phyloP scores from a whole-genome alignment of 805 yeast species.

The Candida tallmaniae region DNA sequence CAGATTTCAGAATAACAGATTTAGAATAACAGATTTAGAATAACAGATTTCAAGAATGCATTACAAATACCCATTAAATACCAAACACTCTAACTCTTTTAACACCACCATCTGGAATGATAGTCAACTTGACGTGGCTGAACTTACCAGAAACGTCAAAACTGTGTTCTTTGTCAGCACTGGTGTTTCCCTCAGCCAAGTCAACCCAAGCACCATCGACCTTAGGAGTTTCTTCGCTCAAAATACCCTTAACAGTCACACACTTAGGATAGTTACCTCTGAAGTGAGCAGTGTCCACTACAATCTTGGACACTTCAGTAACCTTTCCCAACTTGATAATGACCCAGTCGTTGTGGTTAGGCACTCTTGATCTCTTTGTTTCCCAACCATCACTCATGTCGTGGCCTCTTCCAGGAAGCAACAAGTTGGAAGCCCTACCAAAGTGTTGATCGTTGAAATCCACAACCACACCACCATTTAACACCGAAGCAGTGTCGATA shows the following conservation, averaged over 20 bases:
- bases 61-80: no score
- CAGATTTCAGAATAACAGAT: no score
- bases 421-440: slow-evolving; percentile 83
- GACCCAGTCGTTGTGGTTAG: slow-evolving; percentile 91
- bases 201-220: slow-evolving; percentile 54
- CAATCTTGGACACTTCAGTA: slow-evolving; percentile 52
- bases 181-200: slow-evolving; percentile 68
- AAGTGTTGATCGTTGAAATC: slow-evolving; percentile 88
- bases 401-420: slow-evolving; percentile 89
- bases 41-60: no score
- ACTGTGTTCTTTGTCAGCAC: slow-evolving; percentile 79
- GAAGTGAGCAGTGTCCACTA: slow-evolving; percentile 89
- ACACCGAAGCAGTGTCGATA: slow-evolving; percentile 71
- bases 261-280: slow-evolving; percentile 93
- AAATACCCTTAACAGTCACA: slow-evolving; percentile 62
- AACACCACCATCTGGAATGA: slow-evolving; percentile 96
- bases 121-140: slow-evolving; percentile 73
- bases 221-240: slow-evolving; percentile 24
- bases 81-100: slow-evolving; percentile 88
- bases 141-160: slow-evolving; percentile 37
- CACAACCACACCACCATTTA: slow-evolving; percentile 86
- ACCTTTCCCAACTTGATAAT: slow-evolving; percentile 71
- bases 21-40: no score
- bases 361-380: slow-evolving; percentile 78
- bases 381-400: slow-evolving; percentile 99